A percentile compares a stretch with the other conserved stretches of the same genome.
These are phyloP conservation scores for Stenogyne calaminthoides DNA, from an alignment of 305 asterid genomes.

Conservation along the genomic window DNA sequence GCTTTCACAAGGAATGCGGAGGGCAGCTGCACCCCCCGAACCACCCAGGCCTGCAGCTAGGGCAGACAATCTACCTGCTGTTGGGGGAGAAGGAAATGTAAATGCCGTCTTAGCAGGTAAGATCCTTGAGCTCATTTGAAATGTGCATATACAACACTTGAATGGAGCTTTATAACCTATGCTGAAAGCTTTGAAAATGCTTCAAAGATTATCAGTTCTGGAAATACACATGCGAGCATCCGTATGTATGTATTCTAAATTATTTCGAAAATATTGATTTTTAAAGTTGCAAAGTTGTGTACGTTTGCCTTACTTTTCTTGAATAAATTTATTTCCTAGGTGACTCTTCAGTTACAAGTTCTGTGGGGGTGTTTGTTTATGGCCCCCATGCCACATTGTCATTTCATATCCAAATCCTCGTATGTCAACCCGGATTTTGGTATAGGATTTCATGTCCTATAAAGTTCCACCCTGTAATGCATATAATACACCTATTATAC, in stretches of 20 bases:
- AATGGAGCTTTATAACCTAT: slow-evolving; percentile 3
- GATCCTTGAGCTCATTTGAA: neutral
- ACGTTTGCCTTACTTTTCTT: neutral
- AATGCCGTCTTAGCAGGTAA: slow-evolving; percentile 66
- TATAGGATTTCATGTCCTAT: no score
- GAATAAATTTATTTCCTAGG: neutral
- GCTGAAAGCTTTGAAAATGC: slow-evolving; percentile 11
- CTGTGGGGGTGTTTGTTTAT: neutral
- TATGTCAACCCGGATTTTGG: no score
- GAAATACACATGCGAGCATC: neutral
- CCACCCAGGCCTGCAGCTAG: slow-evolving; percentile 70
- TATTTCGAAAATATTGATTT: neutral
- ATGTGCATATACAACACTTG: neutral
- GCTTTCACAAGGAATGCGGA: slow-evolving; percentile 96
- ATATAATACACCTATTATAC: no score
- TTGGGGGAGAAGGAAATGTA: slow-evolving; percentile 64
- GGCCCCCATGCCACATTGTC: no score
- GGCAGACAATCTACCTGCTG: slow-evolving; percentile 63
- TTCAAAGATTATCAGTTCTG: neutral
- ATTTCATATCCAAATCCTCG: no score
- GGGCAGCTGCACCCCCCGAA: slow-evolving; percentile 84
- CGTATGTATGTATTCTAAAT: no score
- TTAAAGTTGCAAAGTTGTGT: neutral
- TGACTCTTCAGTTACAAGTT: neutral
- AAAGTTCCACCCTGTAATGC: no score